Evolutionary conservation across 108 stramenopile species (phyloP).

Genomic region (Fragilaria radians): DNA sequence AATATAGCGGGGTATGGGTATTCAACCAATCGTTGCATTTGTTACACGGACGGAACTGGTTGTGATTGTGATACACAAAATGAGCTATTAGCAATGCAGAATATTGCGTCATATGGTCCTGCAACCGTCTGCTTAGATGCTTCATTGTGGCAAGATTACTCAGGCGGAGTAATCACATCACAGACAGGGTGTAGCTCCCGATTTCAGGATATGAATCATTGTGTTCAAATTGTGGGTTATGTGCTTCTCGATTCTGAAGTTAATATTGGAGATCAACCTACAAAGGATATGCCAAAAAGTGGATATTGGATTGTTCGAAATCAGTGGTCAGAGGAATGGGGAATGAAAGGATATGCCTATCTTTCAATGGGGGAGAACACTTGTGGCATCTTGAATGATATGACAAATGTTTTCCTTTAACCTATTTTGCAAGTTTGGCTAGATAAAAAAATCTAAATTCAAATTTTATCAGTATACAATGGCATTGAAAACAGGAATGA

Average conservation of each 20-base stretch:
- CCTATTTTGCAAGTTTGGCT: too few species aligned
- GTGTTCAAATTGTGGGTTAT: conserved; percentile 83
- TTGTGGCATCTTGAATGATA: conserved; percentile 85
- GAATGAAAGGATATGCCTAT: conserved; percentile 81
- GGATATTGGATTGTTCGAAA: conserved; percentile 91
- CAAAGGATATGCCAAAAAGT: conserved; percentile 28
- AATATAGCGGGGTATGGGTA: conserved; percentile 81
- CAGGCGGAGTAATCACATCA: conserved; percentile 78
- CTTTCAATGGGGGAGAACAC: conserved; percentile 86
- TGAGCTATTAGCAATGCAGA: conserved; percentile 66
- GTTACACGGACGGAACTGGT: conserved; percentile 80
- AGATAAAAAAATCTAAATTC: too few species aligned
- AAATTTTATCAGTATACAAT: too few species aligned
- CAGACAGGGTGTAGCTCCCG: conserved; percentile 56
- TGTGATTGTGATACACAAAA: conserved; percentile 80
- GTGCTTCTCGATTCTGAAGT: conserved; percentile 33
- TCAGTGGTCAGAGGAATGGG: conserved; percentile 80
- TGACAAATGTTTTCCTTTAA: conserved; percentile 64
- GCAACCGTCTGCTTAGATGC: conserved; percentile 84
- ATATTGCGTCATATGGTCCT: conserved; percentile 81
- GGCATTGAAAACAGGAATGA: too few species aligned
- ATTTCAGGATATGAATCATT: conserved; percentile 84
- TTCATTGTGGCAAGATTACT: conserved; percentile 71
- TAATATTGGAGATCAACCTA: conserved; percentile 26
- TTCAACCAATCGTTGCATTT: conserved; percentile 78